phyloP scores from a whole-genome alignment of 352 stramenopile genomes.

The Globisporangium spinosum region DNA sequence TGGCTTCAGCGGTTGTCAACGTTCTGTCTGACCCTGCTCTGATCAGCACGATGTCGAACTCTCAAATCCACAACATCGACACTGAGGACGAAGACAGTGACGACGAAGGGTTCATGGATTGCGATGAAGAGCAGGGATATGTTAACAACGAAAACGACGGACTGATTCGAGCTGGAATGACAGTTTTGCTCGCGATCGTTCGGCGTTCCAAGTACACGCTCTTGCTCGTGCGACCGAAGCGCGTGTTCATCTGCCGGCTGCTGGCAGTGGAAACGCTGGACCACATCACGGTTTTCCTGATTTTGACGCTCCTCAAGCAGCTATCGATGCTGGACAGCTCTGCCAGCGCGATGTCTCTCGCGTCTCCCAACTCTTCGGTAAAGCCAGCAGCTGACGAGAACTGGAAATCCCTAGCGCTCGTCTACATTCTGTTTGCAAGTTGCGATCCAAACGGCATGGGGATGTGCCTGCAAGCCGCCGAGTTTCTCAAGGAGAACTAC shows the following conservation, averaged over 20 bases:
- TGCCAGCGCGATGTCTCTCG: conserved; percentile 16
- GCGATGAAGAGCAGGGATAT: conserved; percentile 55
- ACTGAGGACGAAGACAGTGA: conserved; percentile 28
- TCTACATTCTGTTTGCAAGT: conserved; percentile 67
- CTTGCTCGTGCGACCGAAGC: conserved; percentile 56
- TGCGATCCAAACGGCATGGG: conserved; percentile 76
- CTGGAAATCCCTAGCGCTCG: conserved; percentile 68
- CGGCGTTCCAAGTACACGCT: conserved; percentile 70
- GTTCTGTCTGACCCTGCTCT: conserved; percentile 59
- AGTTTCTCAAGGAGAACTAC: conserved; percentile 74
- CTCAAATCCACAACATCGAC: conserved; percentile 19
- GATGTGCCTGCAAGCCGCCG: conserved; percentile 63
- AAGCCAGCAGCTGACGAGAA: conserved; percentile 45
- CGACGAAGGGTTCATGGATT: conserved; percentile 36
- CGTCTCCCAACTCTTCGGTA: conserved; percentile 17
- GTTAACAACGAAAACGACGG: conserved; percentile 63
- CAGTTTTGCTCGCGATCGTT: conserved; percentile 63
- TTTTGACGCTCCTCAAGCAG: conserved; percentile 68
- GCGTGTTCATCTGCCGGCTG: conserved; percentile 68
- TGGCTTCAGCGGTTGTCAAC: conserved; percentile 48
- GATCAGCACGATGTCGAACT: conserved; percentile 42
- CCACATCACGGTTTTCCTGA: conserved; percentile 59
- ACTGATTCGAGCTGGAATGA: conserved; percentile 65
- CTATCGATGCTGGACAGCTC: conserved; percentile 41
- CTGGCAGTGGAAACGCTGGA: conserved; percentile 71